Conservation (phyloP, 2,329 filamentous ascomycete genomes). For the Drechslerella coelobrocha region DNA sequence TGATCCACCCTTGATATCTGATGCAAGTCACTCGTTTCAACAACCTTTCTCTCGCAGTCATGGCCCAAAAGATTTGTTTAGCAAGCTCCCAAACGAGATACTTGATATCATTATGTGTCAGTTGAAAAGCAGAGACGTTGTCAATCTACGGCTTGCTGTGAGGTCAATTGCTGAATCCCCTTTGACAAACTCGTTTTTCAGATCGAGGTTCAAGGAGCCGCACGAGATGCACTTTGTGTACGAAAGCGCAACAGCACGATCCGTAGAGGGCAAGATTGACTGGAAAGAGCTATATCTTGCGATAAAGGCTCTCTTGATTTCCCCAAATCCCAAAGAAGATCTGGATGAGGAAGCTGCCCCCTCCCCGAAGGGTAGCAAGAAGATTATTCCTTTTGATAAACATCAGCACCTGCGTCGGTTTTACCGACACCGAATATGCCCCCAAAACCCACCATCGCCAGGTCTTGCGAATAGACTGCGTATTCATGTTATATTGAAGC, state of each 20-base stretch:
- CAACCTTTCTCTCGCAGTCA: conserved; percentile 33
- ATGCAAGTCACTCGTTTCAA: conserved; percentile 16
- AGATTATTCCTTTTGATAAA: conserved; percentile 24
- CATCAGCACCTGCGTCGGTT: conserved; percentile 37
- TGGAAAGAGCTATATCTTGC: conserved; percentile 40
- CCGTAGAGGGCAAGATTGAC: conserved; percentile 41
- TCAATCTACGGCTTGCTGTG: conserved; percentile 36
- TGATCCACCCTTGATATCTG: conserved; percentile 39
- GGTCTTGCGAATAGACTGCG: conserved; percentile 46
- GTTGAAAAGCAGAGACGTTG: conserved; percentile 36
- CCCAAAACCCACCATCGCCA: conserved; percentile 34
- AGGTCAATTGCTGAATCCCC: conserved; percentile 47
- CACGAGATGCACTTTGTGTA: conserved; percentile 50
- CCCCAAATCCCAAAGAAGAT: conserved; percentile 26
- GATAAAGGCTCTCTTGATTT: conserved; percentile 38
- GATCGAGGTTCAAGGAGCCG: conserved; percentile 47
- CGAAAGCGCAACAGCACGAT: conserved; percentile 35
- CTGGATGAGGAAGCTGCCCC: conserved; percentile 25
- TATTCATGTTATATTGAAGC: conserved; percentile 48
- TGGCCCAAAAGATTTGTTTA: conserved; percentile 37
- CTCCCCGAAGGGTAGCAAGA: conserved; percentile 27
- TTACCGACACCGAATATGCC: conserved; percentile 45
- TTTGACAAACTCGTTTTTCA: conserved; percentile 48
- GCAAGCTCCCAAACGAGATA: conserved; percentile 46
- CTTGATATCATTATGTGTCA: conserved; percentile 47